Evolutionary conservation across 305 asterid genomes (phyloP).

Genomic region (Solanum chacoense): DNA sequence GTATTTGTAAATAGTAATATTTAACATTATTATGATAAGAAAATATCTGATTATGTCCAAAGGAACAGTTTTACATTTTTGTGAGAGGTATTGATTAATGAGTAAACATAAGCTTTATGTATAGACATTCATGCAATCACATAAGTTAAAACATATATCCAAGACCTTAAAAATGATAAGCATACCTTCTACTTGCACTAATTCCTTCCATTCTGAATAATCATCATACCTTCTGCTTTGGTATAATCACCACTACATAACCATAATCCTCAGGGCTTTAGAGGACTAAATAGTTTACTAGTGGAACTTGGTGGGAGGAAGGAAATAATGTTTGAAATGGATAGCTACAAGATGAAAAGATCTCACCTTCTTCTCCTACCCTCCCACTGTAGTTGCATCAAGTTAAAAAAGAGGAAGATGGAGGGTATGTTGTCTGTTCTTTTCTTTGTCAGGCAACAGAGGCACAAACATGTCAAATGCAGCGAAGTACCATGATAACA

Average conservation of each 20-base stretch:
- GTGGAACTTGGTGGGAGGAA: background rate
- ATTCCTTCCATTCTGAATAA: background rate
- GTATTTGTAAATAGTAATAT: background rate
- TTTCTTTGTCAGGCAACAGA: background rate
- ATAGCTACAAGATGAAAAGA: background rate
- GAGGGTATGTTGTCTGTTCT: background rate
- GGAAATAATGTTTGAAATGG: background rate
- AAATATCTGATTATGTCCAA: background rate
- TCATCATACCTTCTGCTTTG: background rate
- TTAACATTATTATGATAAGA: background rate
- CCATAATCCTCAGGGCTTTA: background rate
- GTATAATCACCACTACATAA: background rate
- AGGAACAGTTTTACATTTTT: background rate
- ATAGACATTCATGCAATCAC: background rate
- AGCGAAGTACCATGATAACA: background rate
- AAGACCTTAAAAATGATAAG: background rate
- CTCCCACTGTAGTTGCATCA: background rate
- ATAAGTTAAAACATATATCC: background rate
- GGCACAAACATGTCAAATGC: background rate
- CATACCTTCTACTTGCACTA: background rate
- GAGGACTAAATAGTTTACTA: background rate
- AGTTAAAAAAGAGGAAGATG: background rate
- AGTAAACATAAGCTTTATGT: background rate
- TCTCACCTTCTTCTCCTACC: background rate
- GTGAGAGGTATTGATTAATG: background rate